Evolutionary conservation across 768 basidiomycete species (phyloP).

Genomic region (Calocybe gangraenosa): DNA sequence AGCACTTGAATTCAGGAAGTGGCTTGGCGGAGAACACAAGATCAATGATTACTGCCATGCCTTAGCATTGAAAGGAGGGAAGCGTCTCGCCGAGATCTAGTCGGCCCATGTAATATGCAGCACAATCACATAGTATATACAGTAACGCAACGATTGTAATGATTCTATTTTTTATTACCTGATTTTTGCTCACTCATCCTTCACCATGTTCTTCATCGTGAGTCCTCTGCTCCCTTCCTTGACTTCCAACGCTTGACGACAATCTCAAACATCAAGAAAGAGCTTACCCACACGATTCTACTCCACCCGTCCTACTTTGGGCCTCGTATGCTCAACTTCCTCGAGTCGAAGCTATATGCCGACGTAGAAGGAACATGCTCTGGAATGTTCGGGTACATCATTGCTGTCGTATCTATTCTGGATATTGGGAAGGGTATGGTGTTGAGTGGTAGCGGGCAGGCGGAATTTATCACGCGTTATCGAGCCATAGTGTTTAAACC

Average conservation of each 20-base stretch:
- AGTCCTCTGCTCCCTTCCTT: constrained; percentile 25
- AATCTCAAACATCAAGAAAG: constrained; percentile 58
- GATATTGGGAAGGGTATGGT: constrained; percentile 94
- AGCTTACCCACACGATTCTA: constrained; percentile 94
- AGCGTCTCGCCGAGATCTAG: constrained; percentile 63
- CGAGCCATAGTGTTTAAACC: constrained; percentile 98
- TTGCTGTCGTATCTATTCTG: constrained; percentile 84
- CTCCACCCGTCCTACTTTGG: constrained; percentile 99
- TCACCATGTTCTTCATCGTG: constrained; percentile 69
- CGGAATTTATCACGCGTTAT: constrained; percentile 93
- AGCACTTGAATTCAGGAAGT: constrained; percentile 77
- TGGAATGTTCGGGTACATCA: constrained; percentile 92
- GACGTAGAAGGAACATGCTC: constrained; percentile 98
- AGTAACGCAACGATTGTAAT: no score
- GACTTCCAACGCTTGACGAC: neutral
- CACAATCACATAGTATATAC: no score
- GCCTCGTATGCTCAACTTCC: constrained; percentile 89
- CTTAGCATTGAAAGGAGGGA: constrained; percentile 67
- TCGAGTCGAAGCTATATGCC: constrained; percentile 89
- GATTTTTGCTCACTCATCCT: neutral
- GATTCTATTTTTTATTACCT: no score
- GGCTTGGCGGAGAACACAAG: constrained; percentile 76
- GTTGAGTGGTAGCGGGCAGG: constrained; percentile 86
- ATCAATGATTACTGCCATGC: constrained; percentile 73
- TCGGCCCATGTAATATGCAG: constrained; percentile 37